Base-by-base conservation (phyloP, 163 green algal genomes). In the Prototheca stagnorum region DNA sequence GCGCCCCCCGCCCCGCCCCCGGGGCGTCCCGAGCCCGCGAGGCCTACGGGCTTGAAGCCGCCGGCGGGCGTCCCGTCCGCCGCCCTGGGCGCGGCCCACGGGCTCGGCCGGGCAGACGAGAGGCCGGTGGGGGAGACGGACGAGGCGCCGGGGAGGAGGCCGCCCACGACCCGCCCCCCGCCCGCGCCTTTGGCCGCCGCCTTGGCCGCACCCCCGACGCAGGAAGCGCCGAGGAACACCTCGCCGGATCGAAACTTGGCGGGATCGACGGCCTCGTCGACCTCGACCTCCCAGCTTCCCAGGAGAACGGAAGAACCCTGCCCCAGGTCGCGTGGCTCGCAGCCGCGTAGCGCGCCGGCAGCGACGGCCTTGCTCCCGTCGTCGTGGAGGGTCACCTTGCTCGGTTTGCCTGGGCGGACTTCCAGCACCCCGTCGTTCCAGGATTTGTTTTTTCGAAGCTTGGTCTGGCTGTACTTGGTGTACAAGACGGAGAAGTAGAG, bases 371-470 rank as follows among this genome's bases (percentile, higher is more conserved):
- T 80, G 49, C 66, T 62, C 20, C 77, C 66, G 35, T 43, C 35
- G 49, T 58, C 44, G 24, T 61, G 61, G 8, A 74, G 53, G 0
- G 44, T 53, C 40, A 35, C 48, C 3, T 41, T 40, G 22, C 21
- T 47, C n/a, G n/a, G n/a, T n/a, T n/a, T n/a, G 26, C 44, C 63
- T 15, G 34, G 26, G 14, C 50, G 56, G 5, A 77, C 59, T 23
- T 66, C 59, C 24, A 79, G 55, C 16, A 70, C 41, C 31, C 71
- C 71, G 42, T 80, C 71, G 11, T 27, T 23, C 48, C 71, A 80
- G 11, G 4, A 53, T 45, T 80, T 80, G 63, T 76, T 80, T 19
- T 74, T 73, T 16, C 67, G 61, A 20, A 70, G 62, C 52, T 78
- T 72, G 4, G 44, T 9, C 3, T 35, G 40, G 20, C 47, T 35